Evolutionary conservation across 108 stramenopile genomes (phyloP), one percentile per base, ranked within the genome.

Genomic region (Cyclotella atomus): DNA sequence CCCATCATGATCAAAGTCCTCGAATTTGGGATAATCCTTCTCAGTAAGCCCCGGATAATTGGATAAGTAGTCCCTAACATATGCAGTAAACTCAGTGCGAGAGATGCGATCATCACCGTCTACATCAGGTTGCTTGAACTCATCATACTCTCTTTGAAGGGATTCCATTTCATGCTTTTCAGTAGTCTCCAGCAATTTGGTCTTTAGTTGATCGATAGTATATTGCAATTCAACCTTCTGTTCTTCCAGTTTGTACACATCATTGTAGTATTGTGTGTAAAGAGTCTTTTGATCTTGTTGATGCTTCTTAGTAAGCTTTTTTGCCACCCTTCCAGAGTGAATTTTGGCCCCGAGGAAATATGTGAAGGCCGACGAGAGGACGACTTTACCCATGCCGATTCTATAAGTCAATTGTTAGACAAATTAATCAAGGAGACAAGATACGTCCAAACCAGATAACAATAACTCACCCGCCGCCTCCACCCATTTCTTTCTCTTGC

Each of bases 41-140:
- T 94, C 94, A 15, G 89, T 70, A 38, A 97, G 74, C 16, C 95
- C 94, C 17, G 98, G 98, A 75, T 97, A 97, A 68, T 94, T 90
- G 30, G 83, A 68, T 67, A 98, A 76, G 77, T 97, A 98, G 68
- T 97, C 89, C 71, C 89, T 89, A 20, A 98, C 95, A 72, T 98
- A 98, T 73, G 93, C 84, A 71, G 94, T 94, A 83, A 98, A 98
- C 83, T 98, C 95, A 10, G 88, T 82, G 41, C 93, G 88, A 45
- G 86, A 87, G 71, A 98, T 98, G 45, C 92, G 79, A 70, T 98
- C 95, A 68, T 98, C 98, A 4, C 93, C 92, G 82, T 98, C 95
- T 45, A 94, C 77, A 77, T 98, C 98, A 45, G 98, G 98, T 71
- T 97, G 96, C 83, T 97, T 96, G 83, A 98, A 98, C 75, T 98